Percentiles rank a stretch among this genome's conserved stretches.
phyloP scores from a whole-genome alignment of 495 filamentous ascomycete species.

The Talaromyces thailandensis region DNA sequence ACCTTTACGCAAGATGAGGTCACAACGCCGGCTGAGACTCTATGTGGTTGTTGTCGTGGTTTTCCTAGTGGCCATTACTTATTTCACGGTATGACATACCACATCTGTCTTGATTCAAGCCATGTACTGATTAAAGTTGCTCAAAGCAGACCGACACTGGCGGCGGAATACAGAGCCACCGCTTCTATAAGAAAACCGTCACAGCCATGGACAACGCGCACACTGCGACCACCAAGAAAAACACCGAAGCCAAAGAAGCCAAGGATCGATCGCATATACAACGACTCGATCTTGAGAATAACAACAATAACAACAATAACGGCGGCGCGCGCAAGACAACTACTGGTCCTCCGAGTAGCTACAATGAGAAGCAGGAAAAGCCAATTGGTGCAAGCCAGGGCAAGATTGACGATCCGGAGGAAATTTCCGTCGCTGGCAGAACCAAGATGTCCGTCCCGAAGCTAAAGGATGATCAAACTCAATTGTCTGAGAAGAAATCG shows the following conservation, averaged over 20 bases:
- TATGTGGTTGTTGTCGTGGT: conserved; percentile 48
- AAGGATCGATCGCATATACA: conserved; percentile 25
- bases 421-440: conserved; percentile 55
- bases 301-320: conserved; percentile 1
- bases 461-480: conserved; percentile 19
- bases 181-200: conserved; percentile 42
- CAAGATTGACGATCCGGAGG: conserved; percentile 25
- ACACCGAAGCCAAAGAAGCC: conserved; percentile 22
- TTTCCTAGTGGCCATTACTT: conserved; percentile 49
- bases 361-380: conserved; percentile 41
- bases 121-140: background rate
- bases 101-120: background rate
- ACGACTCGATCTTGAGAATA: conserved; percentile 16
- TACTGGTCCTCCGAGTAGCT: conserved; percentile 14
- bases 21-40: conserved; percentile 55
- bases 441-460: conserved; percentile 49
- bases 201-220: conserved; percentile 35
- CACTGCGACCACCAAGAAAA: conserved; percentile 20
- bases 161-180: conserved; percentile 33
- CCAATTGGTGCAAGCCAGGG: conserved; percentile 30
- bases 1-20: conserved; percentile 66
- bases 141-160: conserved; percentile 27
- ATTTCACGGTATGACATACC: conserved; percentile 43
- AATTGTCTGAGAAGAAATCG: conserved; percentile 10
- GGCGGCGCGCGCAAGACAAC: conserved; percentile 22